Evolutionary conservation across 208 protist species (phyloP).

Genomic region (Herpetomonas samuelpessoai): DNA sequence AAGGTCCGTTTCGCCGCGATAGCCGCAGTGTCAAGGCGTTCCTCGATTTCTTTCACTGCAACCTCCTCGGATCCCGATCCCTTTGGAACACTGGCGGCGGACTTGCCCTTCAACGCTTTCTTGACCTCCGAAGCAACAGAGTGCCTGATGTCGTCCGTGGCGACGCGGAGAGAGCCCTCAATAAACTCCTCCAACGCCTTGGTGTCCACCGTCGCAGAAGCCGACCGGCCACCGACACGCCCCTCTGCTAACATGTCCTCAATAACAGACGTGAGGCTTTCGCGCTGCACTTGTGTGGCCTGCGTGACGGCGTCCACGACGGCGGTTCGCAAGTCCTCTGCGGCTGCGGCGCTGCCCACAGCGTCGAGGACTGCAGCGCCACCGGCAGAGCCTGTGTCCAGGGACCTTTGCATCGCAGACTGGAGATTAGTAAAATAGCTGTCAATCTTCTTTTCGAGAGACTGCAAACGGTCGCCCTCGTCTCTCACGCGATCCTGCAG

Average conservation of each 20-base stretch:
- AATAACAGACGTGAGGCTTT: constrained; percentile 33
- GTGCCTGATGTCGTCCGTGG: constrained; percentile 52
- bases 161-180: constrained; percentile 43
- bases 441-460: constrained; percentile 10
- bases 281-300: constrained; percentile 44
- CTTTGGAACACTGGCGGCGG: too few relatives aligned
- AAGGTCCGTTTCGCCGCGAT: constrained; percentile 24
- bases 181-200: constrained; percentile 37
- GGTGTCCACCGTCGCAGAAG: constrained; percentile 16
- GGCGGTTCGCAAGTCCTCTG: constrained; percentile 18
- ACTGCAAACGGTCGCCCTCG: not conserved
- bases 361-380: not conserved
- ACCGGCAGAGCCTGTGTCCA: not conserved
- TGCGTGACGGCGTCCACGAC: constrained; percentile 49
- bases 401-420: not conserved
- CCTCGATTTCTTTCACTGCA: constrained; percentile 13
- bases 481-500: not conserved
- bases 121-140: constrained; percentile 42
- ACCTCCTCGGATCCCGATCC: too few relatives aligned
- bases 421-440: constrained; percentile 14
- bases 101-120: constrained; percentile 29
- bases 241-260: constrained; percentile 27
- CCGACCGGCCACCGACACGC: not conserved
- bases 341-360: not conserved
- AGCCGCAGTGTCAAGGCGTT: constrained; percentile 18